Evolutionary conservation across 441 rosid genomes (phyloP), one percentile per base, ranked within the genome.

Genomic region (Gossypium gossypioides): DNA sequence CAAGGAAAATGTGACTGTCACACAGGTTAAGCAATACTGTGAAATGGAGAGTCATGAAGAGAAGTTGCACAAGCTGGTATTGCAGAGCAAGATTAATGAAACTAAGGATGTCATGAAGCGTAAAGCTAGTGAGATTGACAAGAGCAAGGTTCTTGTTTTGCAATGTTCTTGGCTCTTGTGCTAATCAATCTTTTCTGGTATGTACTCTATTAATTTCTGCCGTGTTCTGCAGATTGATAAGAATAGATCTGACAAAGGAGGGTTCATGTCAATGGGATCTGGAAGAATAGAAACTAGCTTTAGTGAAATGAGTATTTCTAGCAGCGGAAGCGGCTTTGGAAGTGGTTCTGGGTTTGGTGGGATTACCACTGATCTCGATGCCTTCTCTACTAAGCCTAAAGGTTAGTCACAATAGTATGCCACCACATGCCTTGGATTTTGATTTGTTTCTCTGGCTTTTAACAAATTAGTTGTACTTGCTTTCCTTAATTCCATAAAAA

Each of bases 91-190:
- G 87, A 95, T 95, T 76, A 90, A 95, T 82, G 99, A 95, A 70
- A 92, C 99, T 18, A 95, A 89, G 84, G 98, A 93, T 72, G 87
- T 87, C 69, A 91, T 95, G 99, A 95, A 89, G 90, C 93, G 93
- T 50, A 92, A 90, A 86, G 99, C 97, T 75, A 92, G 87, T 79
- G 98, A 96, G 78, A 96, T 96, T 85, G 98, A 92, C 84, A 92
- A 56, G 32, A 56, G 61, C 61, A 56, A 56, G 61, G 61, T 56
- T 19, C n/a, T 55, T 56, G 12, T 56, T 9, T 56, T 9, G 61
- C 34, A 56, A 55, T 56, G 32, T 56, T 56, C 29, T 56, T 22
- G 15, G 15, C 29, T 12, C 29, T 21, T 56, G 61, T 56, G 24
- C 61, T 56, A 56, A 24, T 56, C 61, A 21, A 55, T 56, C 29